A percentile compares a stretch with the other conserved stretches of the same genome.
Conservation (phyloP, 768 basidiomycete genomes). For the Serendipita sp. region DNA sequence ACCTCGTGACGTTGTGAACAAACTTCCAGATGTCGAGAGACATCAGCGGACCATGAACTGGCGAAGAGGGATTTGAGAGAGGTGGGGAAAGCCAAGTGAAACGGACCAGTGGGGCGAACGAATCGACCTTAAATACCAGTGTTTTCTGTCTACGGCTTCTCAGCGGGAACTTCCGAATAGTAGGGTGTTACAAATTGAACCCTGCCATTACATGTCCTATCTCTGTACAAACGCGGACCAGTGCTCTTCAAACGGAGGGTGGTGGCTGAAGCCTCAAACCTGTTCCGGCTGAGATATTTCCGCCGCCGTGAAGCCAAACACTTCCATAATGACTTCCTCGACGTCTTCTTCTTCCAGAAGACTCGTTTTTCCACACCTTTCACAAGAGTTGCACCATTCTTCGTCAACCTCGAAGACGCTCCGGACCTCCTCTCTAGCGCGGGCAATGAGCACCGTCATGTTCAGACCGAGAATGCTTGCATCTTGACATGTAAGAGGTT, state of each 20-base stretch:
- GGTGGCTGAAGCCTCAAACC: no score
- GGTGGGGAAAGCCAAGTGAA: not conserved
- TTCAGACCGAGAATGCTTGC: not conserved
- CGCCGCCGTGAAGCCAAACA: not conserved
- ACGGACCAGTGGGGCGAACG: no score
- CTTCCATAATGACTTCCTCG: not conserved
- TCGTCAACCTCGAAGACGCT: not conserved
- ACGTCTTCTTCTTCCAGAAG: not conserved
- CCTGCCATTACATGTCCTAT: no score
- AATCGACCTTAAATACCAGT: no score
- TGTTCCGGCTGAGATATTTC: no score
- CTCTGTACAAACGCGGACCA: no score
- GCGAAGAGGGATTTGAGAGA: not conserved
- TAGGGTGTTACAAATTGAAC: no score
- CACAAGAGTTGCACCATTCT: not conserved
- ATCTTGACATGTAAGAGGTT: not conserved
- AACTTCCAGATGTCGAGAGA: constrained; percentile 2
- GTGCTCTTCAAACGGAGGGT: no score
- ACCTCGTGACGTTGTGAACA: not conserved
- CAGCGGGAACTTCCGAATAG: no score
- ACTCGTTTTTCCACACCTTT: not conserved
- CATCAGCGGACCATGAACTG: not conserved
- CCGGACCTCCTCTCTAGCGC: not conserved
- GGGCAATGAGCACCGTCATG: not conserved
- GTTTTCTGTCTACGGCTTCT: no score